phyloP scores from a whole-genome alignment of 108 stramenopile species.

The Nitzschia sp. region DNA sequence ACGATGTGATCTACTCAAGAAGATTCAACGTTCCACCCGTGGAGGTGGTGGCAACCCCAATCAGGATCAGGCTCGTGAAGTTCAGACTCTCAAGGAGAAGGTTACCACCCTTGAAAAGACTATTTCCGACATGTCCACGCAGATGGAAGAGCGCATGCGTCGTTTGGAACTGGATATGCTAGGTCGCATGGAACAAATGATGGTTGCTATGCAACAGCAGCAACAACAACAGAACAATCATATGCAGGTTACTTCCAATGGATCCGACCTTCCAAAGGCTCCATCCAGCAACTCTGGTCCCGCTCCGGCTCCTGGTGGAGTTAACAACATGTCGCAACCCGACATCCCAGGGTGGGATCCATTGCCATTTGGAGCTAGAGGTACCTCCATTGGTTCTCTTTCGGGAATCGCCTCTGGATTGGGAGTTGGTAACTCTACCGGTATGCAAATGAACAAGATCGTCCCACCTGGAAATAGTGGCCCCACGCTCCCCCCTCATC shows the following conservation, averaged over 20 bases:
- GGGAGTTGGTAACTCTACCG: constrained; percentile 6
- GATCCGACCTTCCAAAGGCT: constrained; percentile 6
- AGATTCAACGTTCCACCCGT: constrained; percentile 82
- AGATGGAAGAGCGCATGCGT: constrained; percentile 52
- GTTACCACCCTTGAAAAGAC: constrained; percentile 56
- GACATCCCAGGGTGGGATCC: constrained; percentile 26
- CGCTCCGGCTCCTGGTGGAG: background rate
- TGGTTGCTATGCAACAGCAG: constrained; percentile 62
- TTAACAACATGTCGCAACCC: constrained; percentile 2
- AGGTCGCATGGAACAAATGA: constrained; percentile 66
- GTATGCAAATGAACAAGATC: constrained; percentile 22
- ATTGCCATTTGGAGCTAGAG: constrained; percentile 33
- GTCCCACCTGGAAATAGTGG: constrained; percentile 17
- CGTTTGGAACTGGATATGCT: constrained; percentile 61
- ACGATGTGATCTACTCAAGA: constrained; percentile 67
- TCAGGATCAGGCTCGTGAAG: constrained; percentile 53
- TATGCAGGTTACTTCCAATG: background rate
- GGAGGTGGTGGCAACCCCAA: constrained; percentile 51
- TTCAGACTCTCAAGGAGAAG: constrained; percentile 60
- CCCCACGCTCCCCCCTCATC: constrained; percentile 78
- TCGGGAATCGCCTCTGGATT: constrained; percentile 21
- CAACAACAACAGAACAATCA: constrained; percentile 3
- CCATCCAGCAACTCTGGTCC: constrained; percentile 3
- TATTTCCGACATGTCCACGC: constrained; percentile 35
- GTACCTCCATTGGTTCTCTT: constrained; percentile 24